Evolutionary conservation across 2,329 filamentous ascomycete species (phyloP), one percentile per base, ranked within the genome.

Genomic region (Aspergillus brunneoviolaceus): DNA sequence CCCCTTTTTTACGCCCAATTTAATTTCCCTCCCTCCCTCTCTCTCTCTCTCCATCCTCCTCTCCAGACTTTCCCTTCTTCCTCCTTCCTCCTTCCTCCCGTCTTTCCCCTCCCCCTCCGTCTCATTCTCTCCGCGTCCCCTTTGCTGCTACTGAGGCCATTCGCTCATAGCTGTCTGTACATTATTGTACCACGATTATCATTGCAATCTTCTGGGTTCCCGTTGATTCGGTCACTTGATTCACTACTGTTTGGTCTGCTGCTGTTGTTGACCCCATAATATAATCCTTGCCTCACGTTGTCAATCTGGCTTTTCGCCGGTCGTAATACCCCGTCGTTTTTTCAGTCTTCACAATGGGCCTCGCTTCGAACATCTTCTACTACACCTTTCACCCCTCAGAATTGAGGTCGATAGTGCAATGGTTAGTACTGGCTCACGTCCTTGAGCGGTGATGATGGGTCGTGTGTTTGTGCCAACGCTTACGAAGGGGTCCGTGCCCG

Each of bases 351-450:
- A 74, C 51, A 51, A 79, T 80, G 77, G 74, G 74, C 65, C 64
- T 73, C 67, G 67, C 78, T 58, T 72, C 76, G 58, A 82, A 86
- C 68, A 76, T 87, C 61, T 72, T 90, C 64, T 95, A 94, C 81
- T 90, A 87, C 70, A 76, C 87, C 60, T 79, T 90, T 66, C 92
- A 96, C 77, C 89, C 91, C 39, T 83, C 83, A 67, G 84, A 96
- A 80, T 80, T 96, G 74, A 87, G 91, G 72, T 84, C 89, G 51
- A 92, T 96, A 64, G 83, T 96, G 63, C 92, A 96, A 88, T 96
- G 92, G 92, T 95, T 82, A 68, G 81, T 71, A 58, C 47, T 25
- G 12, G 21, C 27, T 39, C 53, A n/a, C 50, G n/a, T 16, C 45
- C 42, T 63, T 12, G 35, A 51, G 49, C 59, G 25, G 27, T 55